Evolutionary conservation across 1,284 basidiomycete species (phyloP).

Genomic region (Sparassis latifolia): DNA sequence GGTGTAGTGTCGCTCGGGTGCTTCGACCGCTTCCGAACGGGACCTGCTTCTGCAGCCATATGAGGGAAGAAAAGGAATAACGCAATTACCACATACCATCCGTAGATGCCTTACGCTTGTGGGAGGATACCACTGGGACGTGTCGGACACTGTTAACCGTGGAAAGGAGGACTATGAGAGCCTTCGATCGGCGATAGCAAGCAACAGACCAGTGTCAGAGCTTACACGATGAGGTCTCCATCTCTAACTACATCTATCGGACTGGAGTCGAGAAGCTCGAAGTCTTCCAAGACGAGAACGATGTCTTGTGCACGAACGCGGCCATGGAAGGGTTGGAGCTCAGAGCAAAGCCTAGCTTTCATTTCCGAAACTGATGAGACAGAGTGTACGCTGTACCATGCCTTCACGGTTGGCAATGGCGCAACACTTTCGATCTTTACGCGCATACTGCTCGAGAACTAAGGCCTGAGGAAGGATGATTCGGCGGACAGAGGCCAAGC

Average conservation of each 20-base stretch:
- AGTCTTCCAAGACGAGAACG: slow-evolving; percentile 35
- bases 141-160: slow-evolving; percentile 15
- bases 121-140: neutral
- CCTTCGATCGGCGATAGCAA: slow-evolving; percentile 5
- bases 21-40: slow-evolving; percentile 14
- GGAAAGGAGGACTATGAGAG: slow-evolving; percentile 15
- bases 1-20: neutral
- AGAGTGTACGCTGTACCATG: slow-evolving; percentile 33
- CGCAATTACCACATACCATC: slow-evolving; percentile 3
- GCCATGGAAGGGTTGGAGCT: slow-evolving; percentile 18
- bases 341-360: slow-evolving; percentile 22
- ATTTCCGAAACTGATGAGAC: slow-evolving; percentile 21
- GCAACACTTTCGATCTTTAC: slow-evolving; percentile 31
- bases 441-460: slow-evolving; percentile 26
- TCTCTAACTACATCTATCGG: slow-evolving; percentile 36
- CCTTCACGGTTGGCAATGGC: slow-evolving; percentile 34
- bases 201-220: neutral
- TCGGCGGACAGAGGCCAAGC: no score
- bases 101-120: slow-evolving; percentile 15
- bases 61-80: neutral
- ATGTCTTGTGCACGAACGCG: slow-evolving; percentile 18
- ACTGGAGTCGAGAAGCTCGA: slow-evolving; percentile 35
- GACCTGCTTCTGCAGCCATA: slow-evolving; percentile 2
- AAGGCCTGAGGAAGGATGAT: no score
- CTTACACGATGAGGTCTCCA: slow-evolving; percentile 38